phyloP scores from a whole-genome alignment of 73 alveolate species.

The Paramecium sonneborni region DNA sequence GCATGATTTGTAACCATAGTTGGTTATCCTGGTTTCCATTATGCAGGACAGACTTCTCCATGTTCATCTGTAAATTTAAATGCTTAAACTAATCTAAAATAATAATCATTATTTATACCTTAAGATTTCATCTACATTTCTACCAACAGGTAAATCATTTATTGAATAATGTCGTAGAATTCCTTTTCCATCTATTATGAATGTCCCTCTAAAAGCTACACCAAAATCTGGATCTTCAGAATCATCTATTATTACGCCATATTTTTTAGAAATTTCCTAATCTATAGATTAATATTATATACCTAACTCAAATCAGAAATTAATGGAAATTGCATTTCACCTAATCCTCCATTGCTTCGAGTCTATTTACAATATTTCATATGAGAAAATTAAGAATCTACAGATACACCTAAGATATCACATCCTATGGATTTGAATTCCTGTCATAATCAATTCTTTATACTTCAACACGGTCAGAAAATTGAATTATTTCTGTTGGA shows the following conservation, averaged over 20 bases:
- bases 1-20: constrained; percentile 89
- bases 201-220: constrained; percentile 94
- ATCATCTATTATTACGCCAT: constrained; percentile 80
- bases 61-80: constrained; percentile 96
- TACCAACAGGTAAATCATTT: constrained; percentile 97
- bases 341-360: constrained; percentile 95
- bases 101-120: background rate
- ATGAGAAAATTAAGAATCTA: constrained; percentile 86
- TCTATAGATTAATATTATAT: background rate
- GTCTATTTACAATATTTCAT: constrained; percentile 85
- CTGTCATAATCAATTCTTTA: background rate
- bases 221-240: constrained; percentile 77
- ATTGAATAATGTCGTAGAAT: constrained; percentile 91
- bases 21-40: constrained; percentile 95
- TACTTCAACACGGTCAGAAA: constrained; percentile 83
- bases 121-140: constrained; percentile 91
- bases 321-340: constrained; percentile 87
- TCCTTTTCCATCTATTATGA: constrained; percentile 94
- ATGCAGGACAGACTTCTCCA: constrained; percentile 99
- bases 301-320: constrained; percentile 86
- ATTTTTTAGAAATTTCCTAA: constrained; percentile 71
- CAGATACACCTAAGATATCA: constrained; percentile 84
- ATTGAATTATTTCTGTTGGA: constrained; percentile 84
- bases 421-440: constrained; percentile 82
- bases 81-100: constrained; percentile 85